Evolutionary conservation across 768 basidiomycete species (phyloP).

Genomic region (Calocera cornea): DNA sequence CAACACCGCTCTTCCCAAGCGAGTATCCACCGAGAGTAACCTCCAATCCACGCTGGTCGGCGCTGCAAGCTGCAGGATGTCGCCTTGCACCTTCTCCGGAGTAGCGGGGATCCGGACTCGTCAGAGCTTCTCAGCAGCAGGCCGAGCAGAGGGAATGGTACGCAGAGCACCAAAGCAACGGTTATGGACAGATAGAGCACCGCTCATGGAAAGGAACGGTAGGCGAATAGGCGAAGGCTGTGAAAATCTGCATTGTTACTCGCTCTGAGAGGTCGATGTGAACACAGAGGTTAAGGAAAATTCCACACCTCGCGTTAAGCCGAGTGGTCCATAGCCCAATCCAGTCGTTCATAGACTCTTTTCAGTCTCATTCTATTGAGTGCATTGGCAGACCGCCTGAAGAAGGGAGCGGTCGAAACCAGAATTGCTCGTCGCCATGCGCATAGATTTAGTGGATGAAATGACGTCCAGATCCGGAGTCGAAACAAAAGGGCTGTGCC

Average conservation of each 20-base stretch:
- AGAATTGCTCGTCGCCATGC: too few relatives aligned
- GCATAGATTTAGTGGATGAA: too few relatives aligned
- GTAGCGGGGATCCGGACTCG: slow-evolving; percentile 4
- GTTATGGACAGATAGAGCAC: neutral
- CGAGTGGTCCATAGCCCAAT: too few relatives aligned
- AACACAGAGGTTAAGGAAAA: neutral
- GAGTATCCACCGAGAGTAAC: neutral
- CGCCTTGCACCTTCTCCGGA: neutral
- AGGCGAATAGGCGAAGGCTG: neutral
- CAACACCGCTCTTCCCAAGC: neutral
- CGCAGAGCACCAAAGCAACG: neutral
- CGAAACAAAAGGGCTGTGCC: too few relatives aligned
- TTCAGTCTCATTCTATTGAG: too few relatives aligned
- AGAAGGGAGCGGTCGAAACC: neutral
- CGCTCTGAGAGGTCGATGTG: neutral
- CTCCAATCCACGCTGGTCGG: neutral
- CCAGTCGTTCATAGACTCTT: too few relatives aligned
- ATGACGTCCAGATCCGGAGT: too few relatives aligned
- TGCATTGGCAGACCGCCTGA: neutral
- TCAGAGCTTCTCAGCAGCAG: neutral
- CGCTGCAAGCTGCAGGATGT: slow-evolving; percentile 2
- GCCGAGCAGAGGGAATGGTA: neutral
- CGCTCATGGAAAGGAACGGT: neutral
- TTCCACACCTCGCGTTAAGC: too few relatives aligned
- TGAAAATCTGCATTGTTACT: neutral